A percentile compares a stretch with the other conserved stretches of the same genome.
These are phyloP conservation scores for Rhodotorula sphaerocarpa DNA, from an alignment of 768 basidiomycete genomes.

Conservation along the genomic window DNA sequence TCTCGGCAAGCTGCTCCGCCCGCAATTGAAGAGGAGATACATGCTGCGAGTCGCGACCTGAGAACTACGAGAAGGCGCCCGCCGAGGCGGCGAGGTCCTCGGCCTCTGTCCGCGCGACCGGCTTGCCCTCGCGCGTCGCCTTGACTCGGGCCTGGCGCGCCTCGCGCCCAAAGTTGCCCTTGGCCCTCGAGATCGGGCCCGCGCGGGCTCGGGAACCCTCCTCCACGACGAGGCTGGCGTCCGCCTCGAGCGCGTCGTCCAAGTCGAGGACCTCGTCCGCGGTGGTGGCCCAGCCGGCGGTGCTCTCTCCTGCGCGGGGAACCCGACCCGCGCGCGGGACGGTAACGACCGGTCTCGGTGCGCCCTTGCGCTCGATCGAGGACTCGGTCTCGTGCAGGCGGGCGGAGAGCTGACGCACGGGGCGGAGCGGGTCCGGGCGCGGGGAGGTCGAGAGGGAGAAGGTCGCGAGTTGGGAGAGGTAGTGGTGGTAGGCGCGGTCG, in stretches of 20 bases:
- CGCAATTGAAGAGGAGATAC: too few species aligned
- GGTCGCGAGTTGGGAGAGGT: constrained; percentile 27
- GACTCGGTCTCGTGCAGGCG: constrained; percentile 5
- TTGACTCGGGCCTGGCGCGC: background rate
- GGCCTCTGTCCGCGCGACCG: background rate
- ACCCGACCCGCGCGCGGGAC: constrained; percentile 18
- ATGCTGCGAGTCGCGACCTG: too few species aligned
- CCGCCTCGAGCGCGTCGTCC: too few species aligned
- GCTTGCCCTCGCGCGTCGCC: background rate
- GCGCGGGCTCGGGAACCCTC: too few species aligned
- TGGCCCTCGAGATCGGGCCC: constrained; percentile 23
- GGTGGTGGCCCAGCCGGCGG: constrained; percentile 10
- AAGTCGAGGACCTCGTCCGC: background rate
- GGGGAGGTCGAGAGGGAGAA: constrained; percentile 16
- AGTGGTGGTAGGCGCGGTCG: constrained; percentile 34
- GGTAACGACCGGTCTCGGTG: constrained; percentile 21
- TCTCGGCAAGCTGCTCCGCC: too few species aligned
- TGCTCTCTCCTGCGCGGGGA: constrained; percentile 17
- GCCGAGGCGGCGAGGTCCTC: too few species aligned
- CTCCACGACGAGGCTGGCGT: too few species aligned
- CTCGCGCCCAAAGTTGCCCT: constrained; percentile 10
- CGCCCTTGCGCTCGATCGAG: constrained; percentile 8
- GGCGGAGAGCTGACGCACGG: constrained; percentile 21
- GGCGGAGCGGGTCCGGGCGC: constrained; percentile 8
- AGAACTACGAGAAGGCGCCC: background rate